Percentiles rank a stretch among this genome's conserved stretches.
Evolutionary conservation across 2,329 filamentous ascomycete genomes (phyloP).

Genomic region (Colletotrichum falcatum): DNA sequence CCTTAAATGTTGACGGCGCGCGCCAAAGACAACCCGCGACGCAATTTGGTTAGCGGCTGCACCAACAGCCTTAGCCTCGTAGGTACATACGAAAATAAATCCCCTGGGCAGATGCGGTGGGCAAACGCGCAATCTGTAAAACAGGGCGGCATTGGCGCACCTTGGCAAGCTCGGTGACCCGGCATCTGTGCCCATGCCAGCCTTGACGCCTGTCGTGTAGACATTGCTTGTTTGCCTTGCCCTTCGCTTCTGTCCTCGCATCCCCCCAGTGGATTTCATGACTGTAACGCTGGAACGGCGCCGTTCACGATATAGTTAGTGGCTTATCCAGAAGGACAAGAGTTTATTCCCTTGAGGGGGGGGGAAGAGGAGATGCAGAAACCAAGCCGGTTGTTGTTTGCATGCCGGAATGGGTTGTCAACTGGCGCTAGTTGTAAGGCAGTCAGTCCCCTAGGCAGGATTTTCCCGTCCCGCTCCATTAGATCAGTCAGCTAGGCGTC

Average conservation of each 20-base stretch:
- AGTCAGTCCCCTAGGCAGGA: neutral
- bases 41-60: neutral
- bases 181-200: neutral
- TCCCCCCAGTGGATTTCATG: neutral
- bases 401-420: neutral
- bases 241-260: neutral
- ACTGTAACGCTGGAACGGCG: neutral
- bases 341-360: neutral
- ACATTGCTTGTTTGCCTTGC: neutral
- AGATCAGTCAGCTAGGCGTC: neutral
- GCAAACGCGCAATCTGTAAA: neutral
- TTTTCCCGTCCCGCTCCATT: neutral
- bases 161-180: neutral
- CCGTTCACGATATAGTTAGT: too few relatives aligned
- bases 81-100: neutral
- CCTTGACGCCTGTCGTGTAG: neutral
- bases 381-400: neutral
- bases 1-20: slow-evolving; percentile 6
- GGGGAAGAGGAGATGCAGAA: neutral
- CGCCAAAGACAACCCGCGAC: neutral
- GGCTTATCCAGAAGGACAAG: neutral
- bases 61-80: too few relatives aligned
- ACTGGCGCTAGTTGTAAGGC: too few relatives aligned
- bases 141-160: neutral
- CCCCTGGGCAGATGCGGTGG: neutral